Percentiles rank a stretch among this genome's conserved stretches.
Evolutionary conservation across 2,329 filamentous ascomycete genomes (phyloP).

Genomic region (Alternaria angustiovoidea): DNA sequence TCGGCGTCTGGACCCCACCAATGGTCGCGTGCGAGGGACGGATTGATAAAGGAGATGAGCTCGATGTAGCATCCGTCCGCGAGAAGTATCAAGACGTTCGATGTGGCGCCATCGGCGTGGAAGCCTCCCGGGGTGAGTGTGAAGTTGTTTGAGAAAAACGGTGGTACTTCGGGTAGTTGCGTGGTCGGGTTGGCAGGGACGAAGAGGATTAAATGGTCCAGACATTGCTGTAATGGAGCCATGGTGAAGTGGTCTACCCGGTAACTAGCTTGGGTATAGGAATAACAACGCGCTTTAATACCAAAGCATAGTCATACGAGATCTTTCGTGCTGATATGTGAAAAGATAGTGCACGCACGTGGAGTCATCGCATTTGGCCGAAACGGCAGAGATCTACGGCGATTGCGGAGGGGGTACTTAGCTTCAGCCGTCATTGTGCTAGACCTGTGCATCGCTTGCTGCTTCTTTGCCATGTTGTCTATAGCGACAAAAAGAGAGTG

Average conservation of each 20-base stretch:
- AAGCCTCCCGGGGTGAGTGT: constrained; percentile 67
- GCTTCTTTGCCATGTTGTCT: neutral
- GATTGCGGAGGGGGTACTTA: neutral
- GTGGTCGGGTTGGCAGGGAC: constrained; percentile 64
- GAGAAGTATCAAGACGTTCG: constrained; percentile 71
- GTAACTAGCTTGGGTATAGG: too few relatives aligned
- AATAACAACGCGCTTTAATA: neutral
- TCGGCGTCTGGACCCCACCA: constrained; percentile 65
- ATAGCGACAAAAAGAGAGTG: neutral
- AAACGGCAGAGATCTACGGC: neutral
- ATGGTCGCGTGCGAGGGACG: constrained; percentile 58
- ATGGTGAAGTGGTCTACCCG: neutral
- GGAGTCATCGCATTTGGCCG: neutral
- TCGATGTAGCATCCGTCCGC: constrained; percentile 72
- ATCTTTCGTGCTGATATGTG: neutral
- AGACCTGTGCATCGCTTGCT: neutral
- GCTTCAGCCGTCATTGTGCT: neutral
- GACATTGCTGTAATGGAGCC: constrained; percentile 29
- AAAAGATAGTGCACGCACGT: neutral
- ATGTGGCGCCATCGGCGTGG: constrained; percentile 67
- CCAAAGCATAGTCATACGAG: neutral
- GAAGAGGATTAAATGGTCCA: constrained; percentile 73
- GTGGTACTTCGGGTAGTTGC: constrained; percentile 41
- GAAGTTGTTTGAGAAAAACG: constrained; percentile 65
- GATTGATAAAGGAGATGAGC: constrained; percentile 68